Evolutionary conservation across 2,329 filamentous ascomycete genomes (phyloP).

Genomic region (Chalaropsis ovoidea): DNA sequence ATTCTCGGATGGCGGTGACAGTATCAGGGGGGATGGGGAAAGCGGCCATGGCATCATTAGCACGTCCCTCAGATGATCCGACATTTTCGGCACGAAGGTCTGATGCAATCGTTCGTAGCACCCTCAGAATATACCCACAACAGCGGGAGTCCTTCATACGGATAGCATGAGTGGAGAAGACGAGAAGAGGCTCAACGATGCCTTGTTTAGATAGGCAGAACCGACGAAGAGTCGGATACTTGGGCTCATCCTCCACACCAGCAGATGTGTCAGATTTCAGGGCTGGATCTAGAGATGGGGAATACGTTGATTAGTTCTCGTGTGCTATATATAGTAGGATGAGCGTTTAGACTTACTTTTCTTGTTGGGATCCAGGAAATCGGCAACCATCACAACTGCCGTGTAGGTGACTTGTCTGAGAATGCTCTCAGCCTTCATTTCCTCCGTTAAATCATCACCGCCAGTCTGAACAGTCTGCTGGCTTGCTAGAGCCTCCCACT

Average conservation of each 20-base stretch:
- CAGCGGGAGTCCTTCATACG: slow-evolving; percentile 82
- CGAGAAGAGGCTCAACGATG: slow-evolving; percentile 76
- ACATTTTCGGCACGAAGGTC: slow-evolving; percentile 47
- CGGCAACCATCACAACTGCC: slow-evolving; percentile 81
- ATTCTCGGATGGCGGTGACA: slow-evolving; percentile 66
- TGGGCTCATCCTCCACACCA: slow-evolving; percentile 14
- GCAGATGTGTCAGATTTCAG: slow-evolving; percentile 10
- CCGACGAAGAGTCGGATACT: slow-evolving; percentile 54
- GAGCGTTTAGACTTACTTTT: slow-evolving; percentile 41
- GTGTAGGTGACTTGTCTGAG: slow-evolving; percentile 85
- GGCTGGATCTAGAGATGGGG: slow-evolving; percentile 16
- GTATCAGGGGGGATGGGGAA: slow-evolving; percentile 43
- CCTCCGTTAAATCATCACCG: slow-evolving; percentile 73
- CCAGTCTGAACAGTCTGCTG: slow-evolving; percentile 53
- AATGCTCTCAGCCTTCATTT: slow-evolving; percentile 98
- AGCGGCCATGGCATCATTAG: slow-evolving; percentile 33
- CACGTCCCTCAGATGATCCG: slow-evolving; percentile 18
- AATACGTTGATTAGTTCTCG: not conserved
- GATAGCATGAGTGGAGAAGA: slow-evolving; percentile 86
- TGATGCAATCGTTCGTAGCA: slow-evolving; percentile 75
- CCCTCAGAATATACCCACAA: slow-evolving; percentile 71
- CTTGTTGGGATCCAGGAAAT: slow-evolving; percentile 68
- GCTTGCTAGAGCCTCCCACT: slow-evolving; percentile 71
- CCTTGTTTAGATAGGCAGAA: slow-evolving; percentile 71
- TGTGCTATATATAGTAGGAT: not conserved